phyloP scores from a whole-genome alignment of 2,329 filamentous ascomycete genomes.

The Exophiala calicioides region DNA sequence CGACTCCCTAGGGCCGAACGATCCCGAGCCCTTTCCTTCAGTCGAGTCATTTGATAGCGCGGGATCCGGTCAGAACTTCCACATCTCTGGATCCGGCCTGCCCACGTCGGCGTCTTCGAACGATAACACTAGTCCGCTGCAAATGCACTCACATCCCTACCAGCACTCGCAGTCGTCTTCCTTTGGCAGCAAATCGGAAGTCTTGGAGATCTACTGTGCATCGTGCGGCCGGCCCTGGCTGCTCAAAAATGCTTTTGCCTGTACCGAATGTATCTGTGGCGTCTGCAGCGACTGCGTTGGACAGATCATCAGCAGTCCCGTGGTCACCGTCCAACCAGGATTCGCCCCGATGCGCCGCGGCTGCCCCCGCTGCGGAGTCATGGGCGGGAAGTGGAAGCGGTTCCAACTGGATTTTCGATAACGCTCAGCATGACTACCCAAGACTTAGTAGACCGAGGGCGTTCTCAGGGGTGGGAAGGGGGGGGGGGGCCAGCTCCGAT shows the following conservation, averaged over 20 bases:
- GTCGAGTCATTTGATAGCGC: conserved; percentile 73
- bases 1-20: conserved; percentile 57
- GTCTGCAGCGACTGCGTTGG: conserved; percentile 82
- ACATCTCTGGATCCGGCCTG: conserved; percentile 66
- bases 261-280: conserved; percentile 93
- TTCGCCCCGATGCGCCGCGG: conserved; percentile 40
- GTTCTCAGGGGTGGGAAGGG: conserved; percentile 3
- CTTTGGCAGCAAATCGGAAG: conserved; percentile 45
- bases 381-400: conserved; percentile 50
- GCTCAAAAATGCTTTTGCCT: conserved; percentile 84
- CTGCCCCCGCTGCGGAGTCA: conserved; percentile 48
- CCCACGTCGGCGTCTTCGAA: conserved; percentile 62
- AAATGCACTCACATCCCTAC: conserved; percentile 36
- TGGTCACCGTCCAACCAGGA: conserved; percentile 35
- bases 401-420: conserved; percentile 52
- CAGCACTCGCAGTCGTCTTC: conserved; percentile 58
- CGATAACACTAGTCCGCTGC: conserved; percentile 62
- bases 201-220: conserved; percentile 88
- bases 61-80: conserved; percentile 65
- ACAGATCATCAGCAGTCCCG: conserved; percentile 46
- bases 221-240: conserved; percentile 77
- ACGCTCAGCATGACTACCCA: conserved; percentile 17
- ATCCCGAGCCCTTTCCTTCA: conserved; percentile 79
- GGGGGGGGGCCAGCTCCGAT: neutral
- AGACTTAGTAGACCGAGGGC: conserved; percentile 15